Conservation (phyloP, 2,329 filamentous ascomycete genomes). For the Verticillium longisporum region DNA sequence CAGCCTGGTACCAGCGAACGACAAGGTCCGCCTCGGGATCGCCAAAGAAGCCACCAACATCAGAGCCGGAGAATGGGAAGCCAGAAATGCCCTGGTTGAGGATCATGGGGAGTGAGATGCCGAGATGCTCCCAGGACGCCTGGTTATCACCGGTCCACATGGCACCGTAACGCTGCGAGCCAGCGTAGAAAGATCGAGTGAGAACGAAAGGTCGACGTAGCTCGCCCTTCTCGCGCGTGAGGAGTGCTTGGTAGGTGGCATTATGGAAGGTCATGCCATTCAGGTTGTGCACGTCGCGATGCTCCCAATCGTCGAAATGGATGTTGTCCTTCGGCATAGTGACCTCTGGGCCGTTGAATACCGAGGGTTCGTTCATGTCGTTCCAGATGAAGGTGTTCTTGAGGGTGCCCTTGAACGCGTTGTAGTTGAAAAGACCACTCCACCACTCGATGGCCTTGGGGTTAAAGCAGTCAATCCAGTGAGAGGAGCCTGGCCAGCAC, state of each 20-base stretch:
- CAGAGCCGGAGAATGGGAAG: conserved; percentile 89
- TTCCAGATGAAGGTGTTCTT: conserved; percentile 96
- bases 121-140: conserved; percentile 85
- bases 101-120: conserved; percentile 87
- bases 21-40: conserved; percentile 91
- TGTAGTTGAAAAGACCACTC: conserved; percentile 80
- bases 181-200: conserved; percentile 87
- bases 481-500: conserved; percentile 97
- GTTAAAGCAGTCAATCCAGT: conserved; percentile 96
- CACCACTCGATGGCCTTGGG: conserved; percentile 90
- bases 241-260: conserved; percentile 79
- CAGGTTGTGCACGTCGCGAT: conserved; percentile 92
- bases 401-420: conserved; percentile 77
- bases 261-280: conserved; percentile 96
- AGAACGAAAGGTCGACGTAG: conserved; percentile 82
- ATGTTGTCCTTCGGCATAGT: conserved; percentile 99
- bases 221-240: conserved; percentile 81
- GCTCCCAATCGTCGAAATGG: conserved; percentile 87
- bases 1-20: conserved; percentile 92
- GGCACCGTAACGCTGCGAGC: conserved; percentile 81
- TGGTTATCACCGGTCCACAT: conserved; percentile 99
- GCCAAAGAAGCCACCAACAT: conserved; percentile 96
- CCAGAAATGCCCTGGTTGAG: conserved; percentile 88
- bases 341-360: conserved; percentile 96
- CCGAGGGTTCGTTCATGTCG: conserved; percentile 98